Base-by-base conservation (phyloP, 192 early-diverging fungal genomes). In the Anaeromyces robustus region DNA sequence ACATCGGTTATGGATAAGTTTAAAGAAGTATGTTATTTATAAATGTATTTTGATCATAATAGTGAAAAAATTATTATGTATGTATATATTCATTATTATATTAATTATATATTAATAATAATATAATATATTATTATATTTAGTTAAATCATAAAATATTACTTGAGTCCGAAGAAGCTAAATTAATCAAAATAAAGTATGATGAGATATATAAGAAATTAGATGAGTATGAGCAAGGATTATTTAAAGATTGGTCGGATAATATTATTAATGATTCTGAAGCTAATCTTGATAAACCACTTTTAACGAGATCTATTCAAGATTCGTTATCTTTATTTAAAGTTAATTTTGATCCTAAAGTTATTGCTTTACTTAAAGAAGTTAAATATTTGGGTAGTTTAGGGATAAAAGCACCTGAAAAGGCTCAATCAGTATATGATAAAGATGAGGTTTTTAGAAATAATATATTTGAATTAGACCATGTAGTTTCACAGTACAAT, bases 311-410 rank as follows among this genome's bases (percentile, higher is more conserved):
- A 28, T 39, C 81, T 4, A 52, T 52, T 52, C 43, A 52, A 52
- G 43, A 52, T 52, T 82, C 85, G 28, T 82, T 83, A 30, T 83
- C 82, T 12, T 80, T 90, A 22, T 83, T 92, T 30, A 85, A 84
- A 32, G 90, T 92, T 81, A 92, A 92, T 82, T 92, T 92, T 80
- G 90, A 92, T 81, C 90, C 90, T 4, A 92, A 92, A 80, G 90
- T 92, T 30, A 89, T 92, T n/a, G 90, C 90, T 14, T 84, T 92
- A 5, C 78, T 92, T 32, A 83, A 89, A n/a, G 90, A 92, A 86
- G 89, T 92, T 30, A 87, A 86, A 78, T 92, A 92, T 81, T 89
- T 92, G 28, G 29, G 34, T 81, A 28, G 85, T 87, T 7, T 81
- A 89, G 1, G 77, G 77, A 6, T 89, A 88, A 4, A 79, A 82